Percentiles rank a stretch among this genome's conserved stretches.
Conservation (phyloP, 495 filamentous ascomycete genomes). For the Aspergillus taichungensis region DNA sequence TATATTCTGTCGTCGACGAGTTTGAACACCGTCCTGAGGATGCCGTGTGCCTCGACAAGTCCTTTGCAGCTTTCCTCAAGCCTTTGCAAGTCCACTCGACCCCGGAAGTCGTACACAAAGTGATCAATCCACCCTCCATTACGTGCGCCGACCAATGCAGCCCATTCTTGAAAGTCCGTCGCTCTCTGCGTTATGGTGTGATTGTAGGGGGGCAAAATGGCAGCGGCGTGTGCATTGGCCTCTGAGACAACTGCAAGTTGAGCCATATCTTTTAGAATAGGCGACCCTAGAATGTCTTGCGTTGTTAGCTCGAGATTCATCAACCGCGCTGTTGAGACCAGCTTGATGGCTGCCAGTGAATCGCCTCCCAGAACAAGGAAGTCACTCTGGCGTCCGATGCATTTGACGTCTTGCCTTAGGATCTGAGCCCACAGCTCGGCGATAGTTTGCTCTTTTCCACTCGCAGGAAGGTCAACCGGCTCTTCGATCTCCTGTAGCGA, state of each 20-base stretch:
- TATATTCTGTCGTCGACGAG: constrained; percentile 24
- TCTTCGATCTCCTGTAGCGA: background rate
- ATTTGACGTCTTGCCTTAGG: constrained; percentile 17
- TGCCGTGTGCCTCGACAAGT: constrained; percentile 32
- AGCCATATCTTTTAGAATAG: no score
- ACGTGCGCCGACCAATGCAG: no score
- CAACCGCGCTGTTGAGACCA: no score
- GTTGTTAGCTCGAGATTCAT: no score
- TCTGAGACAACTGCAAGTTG: no score
- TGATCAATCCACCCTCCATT: constrained; percentile 10
- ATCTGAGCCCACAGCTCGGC: constrained; percentile 27
- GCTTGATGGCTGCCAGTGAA: constrained; percentile 46
- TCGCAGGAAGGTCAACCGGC: constrained; percentile 4
- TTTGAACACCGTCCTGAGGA: constrained; percentile 42
- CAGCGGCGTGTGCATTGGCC: no score
- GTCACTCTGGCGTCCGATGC: constrained; percentile 34
- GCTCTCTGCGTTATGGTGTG: no score
- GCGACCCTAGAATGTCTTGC: no score
- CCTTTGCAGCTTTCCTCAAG: constrained; percentile 30
- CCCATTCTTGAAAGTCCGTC: no score
- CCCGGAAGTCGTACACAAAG: constrained; percentile 7
- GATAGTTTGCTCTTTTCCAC: constrained; percentile 18
- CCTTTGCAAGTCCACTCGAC: constrained; percentile 7
- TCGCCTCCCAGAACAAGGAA: constrained; percentile 47
- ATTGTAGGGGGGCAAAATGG: no score